Base-by-base conservation (phyloP, 164 flowering plant species). In the Magnolia officinalis region DNA sequence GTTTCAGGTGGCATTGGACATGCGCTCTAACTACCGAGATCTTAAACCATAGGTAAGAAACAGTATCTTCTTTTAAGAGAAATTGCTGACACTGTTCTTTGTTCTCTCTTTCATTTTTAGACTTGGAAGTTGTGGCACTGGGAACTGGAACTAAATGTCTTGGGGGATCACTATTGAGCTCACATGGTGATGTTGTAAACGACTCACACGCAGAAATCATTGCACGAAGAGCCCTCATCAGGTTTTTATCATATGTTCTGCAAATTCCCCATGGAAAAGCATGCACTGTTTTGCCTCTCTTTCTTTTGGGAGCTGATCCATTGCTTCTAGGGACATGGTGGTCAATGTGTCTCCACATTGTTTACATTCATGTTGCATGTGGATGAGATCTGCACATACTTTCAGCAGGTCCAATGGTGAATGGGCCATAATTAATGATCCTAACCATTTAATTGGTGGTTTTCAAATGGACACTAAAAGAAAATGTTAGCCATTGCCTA, bases 141-240 rank as follows among this genome's bases (percentile, higher is more conserved):
- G 99, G 97, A 29, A 95, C 99, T 0, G 98, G 99, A 50, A 95
- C 97, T 13, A 95, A 95, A 76, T 95, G 98, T 77, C 81, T 91
- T 61, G 95, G 96, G n/a, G 76, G 87, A 3, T 94, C 95, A 49
- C 85, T 78, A 19, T 74, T 87, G 80, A 90, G 95, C 79, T 77
- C 85, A 3, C 73, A 71, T 1, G 99, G 98, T 0, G 98, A 96
- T 71, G 83, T 91, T n/a, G 91, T 96, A 4, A 92, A 92, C 75
- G 99, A 94, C 66, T 92, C 98, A 2, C 99, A 96, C 77, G 99
- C 99, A 58, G 99, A 96, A 78, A 82, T 89, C 67, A 82, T 92
- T 31, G 97, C 97, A 0, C 79, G 99, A 72, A 83, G 99, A 86
- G 86, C 96, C 73, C 83, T 96, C n/a, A 45, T 93, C 45, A 96